Percentiles rank a stretch among this genome's conserved stretches.
These are phyloP conservation scores for Cotoneaster glaucophyllus DNA, from an alignment of 306 rosid genomes.

Conservation along the genomic window DNA sequence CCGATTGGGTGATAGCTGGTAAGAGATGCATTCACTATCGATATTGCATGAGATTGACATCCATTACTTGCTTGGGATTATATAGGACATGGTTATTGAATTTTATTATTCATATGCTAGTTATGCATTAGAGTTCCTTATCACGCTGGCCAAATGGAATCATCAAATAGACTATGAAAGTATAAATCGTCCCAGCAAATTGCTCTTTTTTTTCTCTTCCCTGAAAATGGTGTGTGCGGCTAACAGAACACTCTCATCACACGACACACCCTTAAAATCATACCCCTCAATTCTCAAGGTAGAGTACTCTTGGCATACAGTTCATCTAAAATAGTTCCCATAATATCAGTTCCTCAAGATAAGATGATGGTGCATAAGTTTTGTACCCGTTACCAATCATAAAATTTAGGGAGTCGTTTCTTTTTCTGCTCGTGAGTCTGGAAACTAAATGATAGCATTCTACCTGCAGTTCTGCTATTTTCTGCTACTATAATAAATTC, in stretches of 20 bases:
- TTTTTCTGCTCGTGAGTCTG: background rate
- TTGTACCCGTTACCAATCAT: background rate
- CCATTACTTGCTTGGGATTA: background rate
- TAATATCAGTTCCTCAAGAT: background rate
- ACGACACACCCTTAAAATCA: background rate
- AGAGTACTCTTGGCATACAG: background rate
- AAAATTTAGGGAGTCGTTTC: background rate
- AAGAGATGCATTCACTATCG: conserved; percentile 23
- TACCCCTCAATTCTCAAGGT: background rate
- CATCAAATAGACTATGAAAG: background rate
- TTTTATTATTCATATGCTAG: background rate
- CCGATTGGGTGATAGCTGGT: conserved; percentile 92
- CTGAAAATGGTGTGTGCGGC: background rate
- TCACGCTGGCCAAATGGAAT: background rate
- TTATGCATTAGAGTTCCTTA: background rate
- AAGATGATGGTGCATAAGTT: background rate
- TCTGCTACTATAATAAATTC: background rate
- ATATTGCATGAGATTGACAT: background rate
- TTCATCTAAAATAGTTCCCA: background rate
- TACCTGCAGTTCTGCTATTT: background rate
- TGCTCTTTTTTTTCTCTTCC: background rate
- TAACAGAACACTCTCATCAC: background rate
- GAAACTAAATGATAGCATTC: background rate
- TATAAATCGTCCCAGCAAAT: background rate
- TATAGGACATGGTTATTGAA: background rate